Evolutionary conservation across 2,329 filamentous ascomycete genomes (phyloP).

Genomic region (Hymenoscyphus fructigenus): DNA sequence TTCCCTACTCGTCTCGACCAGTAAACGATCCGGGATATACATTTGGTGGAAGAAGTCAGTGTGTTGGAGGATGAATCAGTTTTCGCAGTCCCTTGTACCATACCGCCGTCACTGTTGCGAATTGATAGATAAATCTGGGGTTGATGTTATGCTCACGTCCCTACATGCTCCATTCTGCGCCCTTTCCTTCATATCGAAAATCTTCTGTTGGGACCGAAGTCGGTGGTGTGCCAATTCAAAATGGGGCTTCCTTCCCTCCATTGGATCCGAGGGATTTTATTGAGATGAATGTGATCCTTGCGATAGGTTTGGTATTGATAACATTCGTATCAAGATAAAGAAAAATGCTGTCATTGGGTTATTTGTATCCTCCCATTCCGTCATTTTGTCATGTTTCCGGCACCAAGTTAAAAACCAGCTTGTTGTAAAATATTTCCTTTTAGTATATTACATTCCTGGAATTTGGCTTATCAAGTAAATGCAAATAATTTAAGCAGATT

Average conservation of each 20-base stretch:
- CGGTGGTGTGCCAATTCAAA: neutral
- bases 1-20: constrained; percentile 66
- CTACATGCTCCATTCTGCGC: neutral
- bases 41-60: constrained; percentile 1
- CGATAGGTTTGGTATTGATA: too few relatives aligned
- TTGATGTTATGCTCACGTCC: neutral
- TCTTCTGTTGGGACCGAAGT: neutral
- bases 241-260: neutral
- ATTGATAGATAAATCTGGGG: constrained; percentile 26
- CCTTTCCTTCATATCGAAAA: neutral
- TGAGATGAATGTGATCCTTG: too few relatives aligned
- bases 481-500: too few relatives aligned
- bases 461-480: too few relatives aligned
- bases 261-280: too few relatives aligned
- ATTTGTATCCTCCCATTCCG: too few relatives aligned
- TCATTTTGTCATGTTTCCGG: too few relatives aligned
- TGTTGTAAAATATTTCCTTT: too few relatives aligned
- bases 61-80: constrained; percentile 21
- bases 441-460: too few relatives aligned
- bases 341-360: too few relatives aligned
- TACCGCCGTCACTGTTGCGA: constrained; percentile 31
- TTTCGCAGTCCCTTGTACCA: constrained; percentile 33
- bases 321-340: too few relatives aligned
- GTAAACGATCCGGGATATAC: constrained; percentile 22
- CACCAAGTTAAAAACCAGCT: too few relatives aligned